A percentile compares a stretch with the other conserved stretches of the same genome.
These are phyloP conservation scores for Malus sylvestris DNA, from an alignment of 306 rosid genomes.

Conservation along the genomic window DNA sequence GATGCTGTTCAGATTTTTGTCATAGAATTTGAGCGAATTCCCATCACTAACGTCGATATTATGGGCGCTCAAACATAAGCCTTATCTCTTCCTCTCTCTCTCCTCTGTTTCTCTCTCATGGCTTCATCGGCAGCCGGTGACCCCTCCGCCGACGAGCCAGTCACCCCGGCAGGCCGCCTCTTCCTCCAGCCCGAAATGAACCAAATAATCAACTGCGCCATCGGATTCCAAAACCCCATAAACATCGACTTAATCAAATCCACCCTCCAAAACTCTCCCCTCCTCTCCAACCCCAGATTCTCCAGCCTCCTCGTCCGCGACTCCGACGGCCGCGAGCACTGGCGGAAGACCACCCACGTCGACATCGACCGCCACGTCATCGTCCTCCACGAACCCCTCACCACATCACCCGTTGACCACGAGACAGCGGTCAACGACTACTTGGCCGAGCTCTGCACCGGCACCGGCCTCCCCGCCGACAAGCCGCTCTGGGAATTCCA, in stretches of 20 bases:
- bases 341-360: conserved; percentile 49
- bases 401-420: not conserved
- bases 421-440: conserved; percentile 42
- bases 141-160: conserved; percentile 44
- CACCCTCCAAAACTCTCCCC: conserved; percentile 25
- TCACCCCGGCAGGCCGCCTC: conserved; percentile 71
- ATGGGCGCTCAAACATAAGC: too few species aligned
- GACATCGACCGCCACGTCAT: conserved; percentile 46
- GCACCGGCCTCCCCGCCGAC: not conserved
- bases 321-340: conserved; percentile 52
- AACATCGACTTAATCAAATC: conserved; percentile 34
- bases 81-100: not conserved
- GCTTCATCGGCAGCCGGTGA: not conserved
- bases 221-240: conserved; percentile 50
- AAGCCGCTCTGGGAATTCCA: conserved; percentile 93
- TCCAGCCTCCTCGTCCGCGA: conserved; percentile 58
- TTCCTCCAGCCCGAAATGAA: conserved; percentile 51
- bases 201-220: conserved; percentile 54
- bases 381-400: conserved; percentile 17
- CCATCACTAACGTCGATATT: too few species aligned
- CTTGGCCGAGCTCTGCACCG: conserved; percentile 41
- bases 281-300: conserved; percentile 64
- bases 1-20: too few species aligned
- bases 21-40: too few species aligned
- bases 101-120: not conserved